These are phyloP conservation scores for Coemansia sp. DNA, from an alignment of 192 early-diverging fungal genomes.

Conservation along the genomic window DNA sequence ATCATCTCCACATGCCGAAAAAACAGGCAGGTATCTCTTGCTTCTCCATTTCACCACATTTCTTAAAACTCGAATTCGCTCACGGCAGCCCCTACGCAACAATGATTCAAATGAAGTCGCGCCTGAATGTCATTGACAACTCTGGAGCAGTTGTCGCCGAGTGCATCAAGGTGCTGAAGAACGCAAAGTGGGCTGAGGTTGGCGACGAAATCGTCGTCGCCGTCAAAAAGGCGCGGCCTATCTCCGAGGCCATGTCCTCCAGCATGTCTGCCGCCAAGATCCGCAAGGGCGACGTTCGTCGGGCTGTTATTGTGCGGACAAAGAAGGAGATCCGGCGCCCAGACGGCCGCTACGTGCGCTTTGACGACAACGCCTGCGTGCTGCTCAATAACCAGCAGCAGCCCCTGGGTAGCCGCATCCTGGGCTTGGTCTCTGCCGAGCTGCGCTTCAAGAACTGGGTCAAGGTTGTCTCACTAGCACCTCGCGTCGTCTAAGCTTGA, in stretches of 20 bases:
- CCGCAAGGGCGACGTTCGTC: conserved; percentile 91
- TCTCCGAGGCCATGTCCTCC: conserved; percentile 56
- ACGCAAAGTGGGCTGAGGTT: conserved; percentile 66
- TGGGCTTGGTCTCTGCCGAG: conserved; percentile 88
- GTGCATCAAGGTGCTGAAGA: conserved; percentile 89
- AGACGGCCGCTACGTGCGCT: conserved; percentile 88
- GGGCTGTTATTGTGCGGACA: conserved; percentile 88
- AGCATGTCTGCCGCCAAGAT: conserved; percentile 64
- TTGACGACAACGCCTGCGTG: conserved; percentile 97
- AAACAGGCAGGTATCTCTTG: not conserved
- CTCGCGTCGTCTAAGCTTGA: conserved; percentile 67
- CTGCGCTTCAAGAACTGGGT: conserved; percentile 92
- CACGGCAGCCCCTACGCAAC: not conserved
- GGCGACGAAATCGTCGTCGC: conserved; percentile 95
- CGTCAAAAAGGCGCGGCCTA: conserved; percentile 89
- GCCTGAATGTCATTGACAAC: conserved; percentile 95
- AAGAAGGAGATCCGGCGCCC: conserved; percentile 83
- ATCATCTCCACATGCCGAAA: too few relatives aligned
- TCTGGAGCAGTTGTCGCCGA: conserved; percentile 90
- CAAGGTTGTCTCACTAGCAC: conserved; percentile 92
- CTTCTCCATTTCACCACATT: not conserved
- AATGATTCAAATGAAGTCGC: conserved; percentile 81
- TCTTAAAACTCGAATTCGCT: not conserved
- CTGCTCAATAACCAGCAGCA: conserved; percentile 92
- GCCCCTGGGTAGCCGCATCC: conserved; percentile 89